phyloP scores from a whole-genome alignment of 768 basidiomycete genomes.

The Mycena maculata region DNA sequence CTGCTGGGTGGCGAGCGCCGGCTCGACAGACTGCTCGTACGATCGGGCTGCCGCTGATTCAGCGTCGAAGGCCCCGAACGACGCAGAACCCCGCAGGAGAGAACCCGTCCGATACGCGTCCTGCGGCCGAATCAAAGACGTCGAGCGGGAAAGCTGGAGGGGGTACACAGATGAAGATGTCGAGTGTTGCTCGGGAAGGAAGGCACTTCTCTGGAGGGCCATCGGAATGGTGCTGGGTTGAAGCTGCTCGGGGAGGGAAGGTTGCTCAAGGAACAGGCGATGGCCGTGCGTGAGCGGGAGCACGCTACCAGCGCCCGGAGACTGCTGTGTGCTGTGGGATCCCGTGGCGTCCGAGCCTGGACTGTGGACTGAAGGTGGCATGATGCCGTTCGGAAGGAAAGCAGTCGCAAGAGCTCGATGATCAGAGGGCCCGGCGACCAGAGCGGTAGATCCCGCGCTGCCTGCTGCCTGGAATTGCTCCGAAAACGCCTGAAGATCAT shows the following conservation, averaged over 20 bases:
- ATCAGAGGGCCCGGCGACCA: neutral
- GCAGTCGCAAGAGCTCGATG: neutral
- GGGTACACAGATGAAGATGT: neutral
- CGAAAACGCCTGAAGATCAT: neutral
- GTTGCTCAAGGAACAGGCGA: neutral
- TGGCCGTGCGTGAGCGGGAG: too few species aligned
- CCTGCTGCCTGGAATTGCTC: neutral
- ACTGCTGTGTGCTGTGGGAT: too few species aligned
- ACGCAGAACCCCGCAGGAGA: neutral
- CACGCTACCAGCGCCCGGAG: too few species aligned
- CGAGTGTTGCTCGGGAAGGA: neutral
- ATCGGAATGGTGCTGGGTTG: neutral
- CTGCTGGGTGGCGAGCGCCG: neutral
- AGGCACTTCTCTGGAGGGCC: neutral
- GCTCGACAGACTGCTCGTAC: neutral
- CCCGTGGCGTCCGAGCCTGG: neutral
- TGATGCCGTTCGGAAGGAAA: neutral
- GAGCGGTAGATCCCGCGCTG: neutral
- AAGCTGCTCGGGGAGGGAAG: neutral
- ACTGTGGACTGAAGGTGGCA: too few species aligned
- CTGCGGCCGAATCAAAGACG: constrained; percentile 5
- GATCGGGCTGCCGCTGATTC: too few species aligned
- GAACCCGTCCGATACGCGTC: neutral
- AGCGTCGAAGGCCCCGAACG: neutral
- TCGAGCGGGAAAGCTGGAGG: neutral